Percentiles rank a stretch among this genome's conserved stretches.
phyloP scores from a whole-genome alignment of 2,329 filamentous ascomycete genomes.

The Aspergillus phoenicis region DNA sequence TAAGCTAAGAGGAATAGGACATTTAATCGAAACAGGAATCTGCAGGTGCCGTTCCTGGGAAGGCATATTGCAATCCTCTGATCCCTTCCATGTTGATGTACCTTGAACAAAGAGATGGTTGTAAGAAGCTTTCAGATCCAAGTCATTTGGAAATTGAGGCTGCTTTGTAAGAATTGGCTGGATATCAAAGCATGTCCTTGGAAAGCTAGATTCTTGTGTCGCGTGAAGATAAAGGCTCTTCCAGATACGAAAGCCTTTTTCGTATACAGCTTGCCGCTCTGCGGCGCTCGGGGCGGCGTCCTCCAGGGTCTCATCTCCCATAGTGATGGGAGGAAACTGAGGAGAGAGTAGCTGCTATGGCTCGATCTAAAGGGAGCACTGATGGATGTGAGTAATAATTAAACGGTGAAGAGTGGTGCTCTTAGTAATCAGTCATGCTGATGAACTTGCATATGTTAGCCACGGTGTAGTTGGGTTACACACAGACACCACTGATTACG shows the following conservation, averaged over 20 bases:
- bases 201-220: neutral
- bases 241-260: slow-evolving; percentile 13
- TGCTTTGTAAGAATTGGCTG: slow-evolving; percentile 6
- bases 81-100: slow-evolving; percentile 3
- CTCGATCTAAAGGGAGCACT: no score
- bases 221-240: slow-evolving; percentile 6
- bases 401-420: no score
- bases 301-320: neutral
- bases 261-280: slow-evolving; percentile 1
- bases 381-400: no score
- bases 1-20: neutral
- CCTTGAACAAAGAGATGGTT: slow-evolving; percentile 2
- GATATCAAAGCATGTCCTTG: slow-evolving; percentile 3
- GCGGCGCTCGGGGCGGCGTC: neutral
- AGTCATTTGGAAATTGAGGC: slow-evolving; percentile 7
- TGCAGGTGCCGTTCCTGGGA: slow-evolving; percentile 5
- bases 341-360: no score
- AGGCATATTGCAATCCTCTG: slow-evolving; percentile 5
- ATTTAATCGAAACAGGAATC: slow-evolving; percentile 5
- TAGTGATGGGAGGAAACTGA: no score
- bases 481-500: no score
- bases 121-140: slow-evolving; percentile 3
- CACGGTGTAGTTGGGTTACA: no score
- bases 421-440: no score
- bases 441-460: no score